Evolutionary conservation across 202 grass and related monocot genomes (phyloP).

Genomic region (Digitaria exilis): DNA sequence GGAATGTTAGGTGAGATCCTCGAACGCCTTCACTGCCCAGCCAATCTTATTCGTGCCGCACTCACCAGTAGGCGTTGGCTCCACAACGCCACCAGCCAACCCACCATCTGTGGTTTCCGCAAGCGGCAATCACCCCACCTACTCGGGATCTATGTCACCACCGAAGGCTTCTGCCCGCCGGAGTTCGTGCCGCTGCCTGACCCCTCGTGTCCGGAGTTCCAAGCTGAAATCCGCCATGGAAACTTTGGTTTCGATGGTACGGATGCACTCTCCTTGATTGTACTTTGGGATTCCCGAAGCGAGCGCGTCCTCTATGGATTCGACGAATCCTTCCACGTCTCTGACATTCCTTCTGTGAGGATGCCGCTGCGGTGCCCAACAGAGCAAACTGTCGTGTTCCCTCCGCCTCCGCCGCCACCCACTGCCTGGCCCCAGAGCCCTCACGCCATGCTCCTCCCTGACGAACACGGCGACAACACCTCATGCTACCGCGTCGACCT

Average conservation of each 20-base stretch:
- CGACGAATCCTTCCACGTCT: background rate
- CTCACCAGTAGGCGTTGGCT: background rate
- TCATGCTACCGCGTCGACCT: background rate
- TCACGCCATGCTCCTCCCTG: background rate
- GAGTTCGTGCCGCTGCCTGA: background rate
- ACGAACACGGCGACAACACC: background rate
- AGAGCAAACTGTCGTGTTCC: background rate
- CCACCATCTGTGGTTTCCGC: background rate
- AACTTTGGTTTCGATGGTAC: background rate
- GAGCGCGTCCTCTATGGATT: background rate
- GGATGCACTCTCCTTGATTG: fast-evolving
- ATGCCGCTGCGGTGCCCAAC: no score
- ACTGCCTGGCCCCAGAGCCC: background rate
- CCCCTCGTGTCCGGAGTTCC: background rate
- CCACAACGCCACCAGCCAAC: fast-evolving
- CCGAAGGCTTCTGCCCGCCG: fast-evolving
- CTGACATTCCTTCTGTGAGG: background rate
- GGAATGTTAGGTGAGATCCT: background rate
- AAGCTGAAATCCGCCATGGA: background rate
- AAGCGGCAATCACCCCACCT: background rate
- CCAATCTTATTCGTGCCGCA: background rate
- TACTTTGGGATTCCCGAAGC: background rate
- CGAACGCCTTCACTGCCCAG: background rate
- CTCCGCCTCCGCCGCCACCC: background rate
- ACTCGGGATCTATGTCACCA: background rate